Evolutionary conservation across 495 filamentous ascomycete genomes (phyloP), one percentile per base, ranked within the genome.

Genomic region (Saxophila tyrrhenica): DNA sequence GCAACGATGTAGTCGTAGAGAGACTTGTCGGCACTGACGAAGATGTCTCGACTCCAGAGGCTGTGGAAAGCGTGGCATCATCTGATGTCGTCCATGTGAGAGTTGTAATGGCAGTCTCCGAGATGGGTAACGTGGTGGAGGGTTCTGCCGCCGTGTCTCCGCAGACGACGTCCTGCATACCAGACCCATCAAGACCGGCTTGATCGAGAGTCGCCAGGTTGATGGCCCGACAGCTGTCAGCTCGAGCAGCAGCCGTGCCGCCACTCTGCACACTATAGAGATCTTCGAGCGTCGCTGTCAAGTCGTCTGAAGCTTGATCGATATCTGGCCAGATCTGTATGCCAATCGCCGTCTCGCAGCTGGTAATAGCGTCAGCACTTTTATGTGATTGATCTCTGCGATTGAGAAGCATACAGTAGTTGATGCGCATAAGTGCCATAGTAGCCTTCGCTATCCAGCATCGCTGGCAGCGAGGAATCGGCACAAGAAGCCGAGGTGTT

Each of bases 251-350:
- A 3, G 22, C 48, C 15, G 7, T 44, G 5, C 17, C 41, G 15
- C 41, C 41, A 44, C 41, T 44, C 19, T 44, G 41, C 19, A 21
- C 41, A 17, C 41, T 44, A 17, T 21, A 8, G 8, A 44, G n/a
- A 17, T n/a, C 41, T 8, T 8, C 19, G 24, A 45, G 48, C 10
- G 45, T 21, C 23, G 19, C 23, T 2, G 9, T 23, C 22, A 51
- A 38, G 24, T 57, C 24, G 17, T 41, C 23, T 7, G 17, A 25
- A 15, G 54, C 54, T 25, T 7, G 21, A 9, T 25, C 39, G 9
- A 57, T 17, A 38, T 57, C 54, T 10, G 54, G 41, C 16, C 50
- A 57, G 9, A 57, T 24, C 2, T 43, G 35, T 16, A 57, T 51
- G 7, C 54, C 54, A 20, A 38, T 39, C 10, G 54, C 54, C 10